phyloP scores from a whole-genome alignment of 2,329 filamentous ascomycete species.

The Westerdykella ornata region DNA sequence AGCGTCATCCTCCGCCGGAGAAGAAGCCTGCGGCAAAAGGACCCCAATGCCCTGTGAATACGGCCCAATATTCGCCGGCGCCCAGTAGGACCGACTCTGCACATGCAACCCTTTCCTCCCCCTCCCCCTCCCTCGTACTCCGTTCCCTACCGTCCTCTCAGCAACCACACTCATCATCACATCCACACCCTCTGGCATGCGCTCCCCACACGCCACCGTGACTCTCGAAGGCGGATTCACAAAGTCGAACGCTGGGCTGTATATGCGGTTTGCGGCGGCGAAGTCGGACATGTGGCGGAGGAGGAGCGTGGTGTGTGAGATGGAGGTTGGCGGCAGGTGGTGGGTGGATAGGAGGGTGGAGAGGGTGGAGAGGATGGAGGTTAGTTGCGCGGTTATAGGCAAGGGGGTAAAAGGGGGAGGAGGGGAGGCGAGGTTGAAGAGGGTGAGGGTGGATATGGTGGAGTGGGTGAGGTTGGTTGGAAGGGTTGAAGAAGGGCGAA shows the following conservation, averaged over 20 bases:
- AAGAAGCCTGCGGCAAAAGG: slow-evolving; percentile 17
- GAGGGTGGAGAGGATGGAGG: slow-evolving; percentile 36
- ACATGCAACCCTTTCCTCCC: slow-evolving; percentile 64
- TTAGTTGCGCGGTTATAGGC: slow-evolving; percentile 28
- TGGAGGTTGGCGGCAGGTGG: slow-evolving; percentile 19
- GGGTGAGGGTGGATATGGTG: slow-evolving; percentile 44
- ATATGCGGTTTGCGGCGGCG: slow-evolving; percentile 64
- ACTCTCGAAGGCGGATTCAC: slow-evolving; percentile 82
- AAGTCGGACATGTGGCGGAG: slow-evolving; percentile 79
- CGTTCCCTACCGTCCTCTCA: slow-evolving; percentile 2
- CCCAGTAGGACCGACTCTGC: slow-evolving; percentile 93
- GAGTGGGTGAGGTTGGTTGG: neutral
- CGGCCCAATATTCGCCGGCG: slow-evolving; percentile 92
- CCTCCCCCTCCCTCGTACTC: neutral
- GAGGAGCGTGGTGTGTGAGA: slow-evolving; percentile 53
- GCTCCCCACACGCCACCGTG: slow-evolving; percentile 68
- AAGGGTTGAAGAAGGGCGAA: neutral
- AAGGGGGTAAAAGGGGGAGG: neutral
- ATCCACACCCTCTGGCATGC: slow-evolving; percentile 54
- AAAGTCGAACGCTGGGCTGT: slow-evolving; percentile 64
- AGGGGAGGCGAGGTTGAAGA: slow-evolving; percentile 29
- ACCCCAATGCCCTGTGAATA: slow-evolving; percentile 81
- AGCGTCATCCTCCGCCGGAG: neutral
- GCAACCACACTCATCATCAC: slow-evolving; percentile 54
- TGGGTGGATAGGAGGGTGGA: slow-evolving; percentile 19